Evolutionary conservation across 1,284 basidiomycete genomes (phyloP), one percentile per base, ranked within the genome.

Genomic region (Trichosporon ovoides): DNA sequence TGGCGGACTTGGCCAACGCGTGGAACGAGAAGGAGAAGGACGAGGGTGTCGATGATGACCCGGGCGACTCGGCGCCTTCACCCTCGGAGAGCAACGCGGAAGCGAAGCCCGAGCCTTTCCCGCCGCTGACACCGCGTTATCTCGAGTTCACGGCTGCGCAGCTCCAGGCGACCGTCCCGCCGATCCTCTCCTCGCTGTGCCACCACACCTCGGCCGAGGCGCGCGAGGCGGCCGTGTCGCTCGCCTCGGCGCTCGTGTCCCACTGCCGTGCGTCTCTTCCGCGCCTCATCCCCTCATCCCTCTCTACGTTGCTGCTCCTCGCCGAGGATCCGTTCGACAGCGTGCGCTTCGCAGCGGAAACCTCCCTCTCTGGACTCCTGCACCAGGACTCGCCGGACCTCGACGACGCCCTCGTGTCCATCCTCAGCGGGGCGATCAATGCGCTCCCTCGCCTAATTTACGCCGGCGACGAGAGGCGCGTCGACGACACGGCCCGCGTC

Each of bases 401-500:
- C 83, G 53, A 63, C 59, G 83, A 81, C 31, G 83, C 82, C 0
- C 55, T 77, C 4, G 57, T 70, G 6, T 66, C 73, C 10, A 58
- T 79, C 10, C 69, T 79, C 6, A 65, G 81, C 63, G 84, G 88
- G 43, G 83, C 84, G 59, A 80, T 95, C 34, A 77, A 83, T n/a
- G 79, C 85, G 0, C 78, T 96, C 3, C 89, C 92, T n/a, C 83
- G 85, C 11, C 78, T 88, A 10, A 80, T 94, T 37, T 79, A 81
- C 9, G 83, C 84, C 3, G 84, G 83, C 52, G 83, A 87, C 14
- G 89, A 92, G 64, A 73, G 81, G 12, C 86, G 86, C 70, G 82
- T 91, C 13, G 81, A 83, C 62, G 86, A 89, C 66, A 76, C 82
- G 6, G 83, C 87, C 2, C 78, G 81, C 5, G 79, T 89, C 59